These are phyloP conservation scores for Geotrichum bryndzae DNA, from an alignment of 1,139 yeast genomes.

Conservation along the genomic window DNA sequence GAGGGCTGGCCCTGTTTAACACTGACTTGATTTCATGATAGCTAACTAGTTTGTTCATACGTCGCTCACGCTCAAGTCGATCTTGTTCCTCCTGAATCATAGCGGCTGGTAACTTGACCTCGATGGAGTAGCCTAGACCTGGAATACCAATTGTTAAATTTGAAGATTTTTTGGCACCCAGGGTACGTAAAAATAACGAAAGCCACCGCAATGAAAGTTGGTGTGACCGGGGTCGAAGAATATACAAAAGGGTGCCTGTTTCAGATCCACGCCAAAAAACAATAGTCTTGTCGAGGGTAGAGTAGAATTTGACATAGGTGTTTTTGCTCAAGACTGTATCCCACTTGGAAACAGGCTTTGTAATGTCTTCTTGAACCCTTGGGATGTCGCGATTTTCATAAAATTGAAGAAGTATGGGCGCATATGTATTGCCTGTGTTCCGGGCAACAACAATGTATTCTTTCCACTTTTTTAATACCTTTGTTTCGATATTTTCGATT, in stretches of 20 bases:
- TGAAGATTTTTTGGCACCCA: slow-evolving; percentile 33
- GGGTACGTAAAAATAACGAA: slow-evolving; percentile 46
- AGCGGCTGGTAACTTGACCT: slow-evolving; percentile 39
- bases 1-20: slow-evolving; percentile 23
- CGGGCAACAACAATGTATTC: slow-evolving; percentile 67
- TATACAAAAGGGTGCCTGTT: slow-evolving; percentile 40
- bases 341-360: slow-evolving; percentile 24
- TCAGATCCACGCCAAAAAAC: slow-evolving; percentile 41
- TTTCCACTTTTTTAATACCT: slow-evolving; percentile 66
- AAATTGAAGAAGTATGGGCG: slow-evolving; percentile 57
- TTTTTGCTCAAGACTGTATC: slow-evolving; percentile 26
- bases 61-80: neutral
- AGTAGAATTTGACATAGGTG: slow-evolving; percentile 50
- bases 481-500: slow-evolving; percentile 46
- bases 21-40: slow-evolving; percentile 16
- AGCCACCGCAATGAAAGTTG: slow-evolving; percentile 55
- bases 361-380: slow-evolving; percentile 31
- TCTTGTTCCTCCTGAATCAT: slow-evolving; percentile 15
- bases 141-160: slow-evolving; percentile 47
- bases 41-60: neutral
- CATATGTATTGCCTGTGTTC: slow-evolving; percentile 44
- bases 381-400: slow-evolving; percentile 46
- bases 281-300: slow-evolving; percentile 62
- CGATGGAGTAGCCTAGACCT: slow-evolving; percentile 42
- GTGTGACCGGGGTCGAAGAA: slow-evolving; percentile 49